Evolutionary conservation across 1,139 yeast species (phyloP).

Genomic region (Tardiomyces depauwii): DNA sequence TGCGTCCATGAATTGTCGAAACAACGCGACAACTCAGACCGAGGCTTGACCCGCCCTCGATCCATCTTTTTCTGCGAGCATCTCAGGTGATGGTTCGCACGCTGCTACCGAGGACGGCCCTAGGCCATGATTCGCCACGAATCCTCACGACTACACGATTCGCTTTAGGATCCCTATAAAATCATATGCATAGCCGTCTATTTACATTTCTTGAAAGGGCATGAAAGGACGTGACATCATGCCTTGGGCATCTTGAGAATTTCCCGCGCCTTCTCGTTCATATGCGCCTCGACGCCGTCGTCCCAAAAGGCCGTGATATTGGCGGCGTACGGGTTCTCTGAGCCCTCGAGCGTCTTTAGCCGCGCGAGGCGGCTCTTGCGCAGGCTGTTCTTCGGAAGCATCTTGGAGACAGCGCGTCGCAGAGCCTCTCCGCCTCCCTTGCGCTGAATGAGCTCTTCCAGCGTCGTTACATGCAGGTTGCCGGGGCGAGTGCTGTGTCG

Average conservation of each 20-base stretch:
- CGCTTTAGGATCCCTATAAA: too few relatives aligned
- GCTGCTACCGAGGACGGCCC: too few relatives aligned
- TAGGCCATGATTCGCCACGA: too few relatives aligned
- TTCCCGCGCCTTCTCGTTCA: neutral
- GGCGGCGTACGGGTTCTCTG: slow-evolving; percentile 73
- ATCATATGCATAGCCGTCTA: neutral
- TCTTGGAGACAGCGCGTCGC: slow-evolving; percentile 81
- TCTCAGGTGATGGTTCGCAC: too few relatives aligned
- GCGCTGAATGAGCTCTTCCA: slow-evolving; percentile 66
- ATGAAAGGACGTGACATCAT: neutral
- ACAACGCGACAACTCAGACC: too few relatives aligned
- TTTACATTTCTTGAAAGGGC: neutral
- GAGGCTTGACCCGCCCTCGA: too few relatives aligned
- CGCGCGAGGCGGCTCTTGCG: slow-evolving; percentile 74
- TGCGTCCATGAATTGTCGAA: too few relatives aligned
- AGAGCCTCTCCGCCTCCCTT: slow-evolving; percentile 80
- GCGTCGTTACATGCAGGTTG: slow-evolving; percentile 67
- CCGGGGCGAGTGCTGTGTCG: slow-evolving; percentile 90
- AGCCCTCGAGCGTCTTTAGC: slow-evolving; percentile 77
- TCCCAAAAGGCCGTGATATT: slow-evolving; percentile 84
- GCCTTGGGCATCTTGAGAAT: neutral
- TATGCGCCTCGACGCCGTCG: slow-evolving; percentile 30
- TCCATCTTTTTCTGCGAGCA: too few relatives aligned
- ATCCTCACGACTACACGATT: too few relatives aligned
- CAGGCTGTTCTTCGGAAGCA: slow-evolving; percentile 87